Evolutionary conservation across 2,329 filamentous ascomycete genomes (phyloP).

Genomic region (Aspergillus quadrilineatus): DNA sequence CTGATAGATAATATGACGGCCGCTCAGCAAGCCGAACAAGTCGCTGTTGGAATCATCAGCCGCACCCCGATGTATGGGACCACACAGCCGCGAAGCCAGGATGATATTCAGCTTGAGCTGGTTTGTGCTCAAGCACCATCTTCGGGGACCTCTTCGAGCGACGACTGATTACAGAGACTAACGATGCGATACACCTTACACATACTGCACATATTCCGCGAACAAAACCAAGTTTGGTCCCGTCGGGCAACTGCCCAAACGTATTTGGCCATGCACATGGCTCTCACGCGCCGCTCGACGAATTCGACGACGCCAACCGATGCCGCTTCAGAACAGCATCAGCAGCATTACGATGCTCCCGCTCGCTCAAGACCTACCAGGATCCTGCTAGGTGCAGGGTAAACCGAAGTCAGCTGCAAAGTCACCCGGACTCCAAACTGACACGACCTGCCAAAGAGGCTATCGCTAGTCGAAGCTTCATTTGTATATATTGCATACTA

Average conservation of each 20-base stretch:
- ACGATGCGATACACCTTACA: neutral
- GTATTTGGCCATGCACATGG: neutral
- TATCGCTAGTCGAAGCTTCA: neutral
- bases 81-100: conserved; percentile 21
- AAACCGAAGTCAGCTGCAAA: conserved; percentile 1
- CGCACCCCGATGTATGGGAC: conserved; percentile 32
- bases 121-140: conserved; percentile 39
- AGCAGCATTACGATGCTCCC: neutral
- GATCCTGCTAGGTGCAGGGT: neutral
- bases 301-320: neutral
- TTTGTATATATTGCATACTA: neutral
- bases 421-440: conserved; percentile 2
- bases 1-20: conserved; percentile 36
- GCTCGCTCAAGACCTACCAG: conserved; percentile 2
- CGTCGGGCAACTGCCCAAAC: neutral
- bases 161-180: neutral
- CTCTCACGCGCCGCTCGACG: neutral
- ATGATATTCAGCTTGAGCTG: conserved; percentile 38
- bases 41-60: conserved; percentile 40
- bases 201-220: neutral
- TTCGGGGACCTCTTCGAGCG: conserved; percentile 21
- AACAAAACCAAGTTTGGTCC: neutral
- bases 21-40: conserved; percentile 34
- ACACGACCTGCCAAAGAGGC: conserved; percentile 2
- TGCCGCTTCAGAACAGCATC: neutral